phyloP scores from a whole-genome alignment of 2,329 filamentous ascomycete genomes.

The Curvularia hawaiiensis region DNA sequence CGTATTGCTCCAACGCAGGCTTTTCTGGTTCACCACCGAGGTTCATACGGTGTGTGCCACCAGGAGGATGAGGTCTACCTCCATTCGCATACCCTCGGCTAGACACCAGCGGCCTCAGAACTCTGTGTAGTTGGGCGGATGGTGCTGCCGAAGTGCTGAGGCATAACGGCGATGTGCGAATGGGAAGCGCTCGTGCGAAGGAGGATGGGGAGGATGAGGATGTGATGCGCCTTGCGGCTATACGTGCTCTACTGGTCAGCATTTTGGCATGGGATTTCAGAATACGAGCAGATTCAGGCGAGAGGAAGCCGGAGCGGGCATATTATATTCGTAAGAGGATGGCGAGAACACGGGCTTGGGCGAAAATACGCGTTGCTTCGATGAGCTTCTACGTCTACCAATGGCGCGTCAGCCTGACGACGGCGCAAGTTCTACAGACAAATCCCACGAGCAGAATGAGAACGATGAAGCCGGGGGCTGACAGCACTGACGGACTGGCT shows the following conservation, averaged over 20 bases:
- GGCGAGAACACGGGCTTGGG: constrained; percentile 27
- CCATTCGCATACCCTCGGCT: constrained; percentile 63
- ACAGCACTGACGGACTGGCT: background rate
- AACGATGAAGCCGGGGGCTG: background rate
- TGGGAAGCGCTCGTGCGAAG: constrained; percentile 20
- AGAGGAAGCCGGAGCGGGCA: constrained; percentile 10
- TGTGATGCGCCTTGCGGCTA: constrained; percentile 44
- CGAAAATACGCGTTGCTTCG: constrained; percentile 32
- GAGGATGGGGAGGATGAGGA: constrained; percentile 16
- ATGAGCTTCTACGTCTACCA: constrained; percentile 25
- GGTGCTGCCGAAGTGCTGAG: constrained; percentile 27
- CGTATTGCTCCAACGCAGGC: constrained; percentile 86
- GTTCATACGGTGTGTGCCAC: constrained; percentile 94
- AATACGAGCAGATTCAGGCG: constrained; percentile 7
- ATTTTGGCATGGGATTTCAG: constrained; percentile 28
- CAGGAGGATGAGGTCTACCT: constrained; percentile 79
- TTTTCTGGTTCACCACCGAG: constrained; percentile 78
- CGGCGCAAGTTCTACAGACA: constrained; percentile 1
- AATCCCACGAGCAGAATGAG: background rate
- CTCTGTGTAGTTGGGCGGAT: constrained; percentile 5
- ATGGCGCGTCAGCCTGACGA: constrained; percentile 9
- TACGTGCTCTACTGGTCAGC: constrained; percentile 44
- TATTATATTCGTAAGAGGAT: constrained; percentile 32
- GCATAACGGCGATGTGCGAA: constrained; percentile 29
- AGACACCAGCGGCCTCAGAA: constrained; percentile 46